phyloP scores from a whole-genome alignment of 768 basidiomycete species.

The Tephrocybe sp. region DNA sequence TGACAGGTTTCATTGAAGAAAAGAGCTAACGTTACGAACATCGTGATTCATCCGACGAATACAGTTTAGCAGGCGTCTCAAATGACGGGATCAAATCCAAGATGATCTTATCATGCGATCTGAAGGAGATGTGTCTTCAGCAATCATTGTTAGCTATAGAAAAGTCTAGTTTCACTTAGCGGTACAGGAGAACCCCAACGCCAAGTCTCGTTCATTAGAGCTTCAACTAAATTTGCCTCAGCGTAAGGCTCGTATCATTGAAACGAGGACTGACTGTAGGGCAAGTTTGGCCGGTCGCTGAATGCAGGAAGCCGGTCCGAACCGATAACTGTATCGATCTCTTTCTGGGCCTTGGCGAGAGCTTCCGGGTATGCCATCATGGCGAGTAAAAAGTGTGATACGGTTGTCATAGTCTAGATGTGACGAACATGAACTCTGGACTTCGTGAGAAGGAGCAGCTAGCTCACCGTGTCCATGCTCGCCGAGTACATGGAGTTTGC shows the following conservation, averaged over 20 bases:
- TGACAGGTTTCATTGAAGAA: not conserved
- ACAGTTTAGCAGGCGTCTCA: too few species aligned
- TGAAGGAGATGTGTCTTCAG: too few species aligned
- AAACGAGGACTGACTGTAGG: constrained; percentile 43
- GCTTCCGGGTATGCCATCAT: constrained; percentile 64
- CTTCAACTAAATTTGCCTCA: constrained; percentile 36
- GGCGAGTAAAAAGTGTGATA: constrained; percentile 64
- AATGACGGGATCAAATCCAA: too few species aligned
- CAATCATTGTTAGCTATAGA: too few species aligned
- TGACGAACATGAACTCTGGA: constrained; percentile 1
- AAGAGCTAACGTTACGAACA: too few species aligned
- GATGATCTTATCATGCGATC: too few species aligned
- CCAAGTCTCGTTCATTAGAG: constrained; percentile 52
- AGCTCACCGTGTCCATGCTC: constrained; percentile 62
- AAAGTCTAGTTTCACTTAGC: constrained; percentile 55
- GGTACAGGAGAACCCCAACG: constrained; percentile 63
- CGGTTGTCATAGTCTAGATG: constrained; percentile 50
- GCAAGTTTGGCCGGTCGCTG: constrained; percentile 53
- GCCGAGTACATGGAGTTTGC: constrained; percentile 83
- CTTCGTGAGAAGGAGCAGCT: not conserved
- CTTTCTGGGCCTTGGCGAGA: constrained; percentile 58
- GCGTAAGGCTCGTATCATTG: not conserved
- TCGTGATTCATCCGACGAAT: too few species aligned
- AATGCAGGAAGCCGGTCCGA: constrained; percentile 58
- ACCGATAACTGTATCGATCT: constrained; percentile 64